Base-by-base conservation (phyloP, 1,284 basidiomycete genomes). In the Sphaerobolus stellatus region DNA sequence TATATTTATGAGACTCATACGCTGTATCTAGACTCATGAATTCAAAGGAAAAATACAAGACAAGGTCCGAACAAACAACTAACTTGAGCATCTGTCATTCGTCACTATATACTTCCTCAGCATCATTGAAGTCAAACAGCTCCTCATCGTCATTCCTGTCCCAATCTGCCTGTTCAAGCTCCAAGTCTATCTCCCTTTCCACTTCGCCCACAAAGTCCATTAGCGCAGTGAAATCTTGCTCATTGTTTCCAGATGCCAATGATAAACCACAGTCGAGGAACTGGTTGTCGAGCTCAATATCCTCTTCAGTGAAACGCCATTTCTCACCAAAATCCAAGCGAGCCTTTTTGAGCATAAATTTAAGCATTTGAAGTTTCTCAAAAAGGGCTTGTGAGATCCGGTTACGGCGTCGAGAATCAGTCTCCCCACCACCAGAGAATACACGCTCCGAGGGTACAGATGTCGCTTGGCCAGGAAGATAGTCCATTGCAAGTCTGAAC, bases 321-420 rank as follows among this genome's bases (percentile, higher is more conserved):
- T 36, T 36, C 18, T 36, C 33, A 11, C 11, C 33, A 36, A 36
- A 36, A 36, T 36, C 18, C 11, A 36, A 18, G 11, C 18, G 33
- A 11, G 13, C 33, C 18, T 36, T 36, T 36, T 36, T 36, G 18
- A 36, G 11, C 33, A 36, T 36, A 36, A 36, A 65, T 47, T 67
- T 68, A 4, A 67, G 46, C 14, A 66, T 51, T 48, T 68, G 66
- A 3, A 65, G 57, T 3, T 57, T 47, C 48, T 66, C 66, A 58
- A 67, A 58, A 25, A 66, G 38, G 7, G 48, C 27, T 2, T 61
- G 56, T 20, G 43, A 38, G 1, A 65, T 38, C 0, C 44, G 30
- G 33, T 30, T 53, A 5, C 59, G 58, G 2, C 51, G 56, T 3
- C 47, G 28, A 5, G 61, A 52, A 30, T 51, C 51, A 1, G 64